Conservation (phyloP, 208 protist species). For the Leishmania major region DNA sequence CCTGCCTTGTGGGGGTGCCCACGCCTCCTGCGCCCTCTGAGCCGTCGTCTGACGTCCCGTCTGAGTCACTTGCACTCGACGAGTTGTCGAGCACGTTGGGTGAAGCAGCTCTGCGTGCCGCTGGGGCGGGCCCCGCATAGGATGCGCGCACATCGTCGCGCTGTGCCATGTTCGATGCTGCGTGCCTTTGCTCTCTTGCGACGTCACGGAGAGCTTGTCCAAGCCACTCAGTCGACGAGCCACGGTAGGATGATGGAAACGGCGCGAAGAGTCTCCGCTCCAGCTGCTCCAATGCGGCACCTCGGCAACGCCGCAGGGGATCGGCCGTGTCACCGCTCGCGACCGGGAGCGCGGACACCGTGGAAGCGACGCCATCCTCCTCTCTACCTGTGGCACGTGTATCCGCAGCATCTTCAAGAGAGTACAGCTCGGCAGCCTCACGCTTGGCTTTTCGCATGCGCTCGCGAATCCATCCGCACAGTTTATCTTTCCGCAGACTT, state of each 20-base stretch:
- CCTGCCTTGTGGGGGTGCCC: not conserved
- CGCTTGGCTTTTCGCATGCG: conserved; percentile 1
- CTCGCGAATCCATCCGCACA: not conserved
- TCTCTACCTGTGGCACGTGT: not conserved
- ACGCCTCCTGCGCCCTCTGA: not conserved
- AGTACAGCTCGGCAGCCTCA: not conserved
- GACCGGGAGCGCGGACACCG: not conserved
- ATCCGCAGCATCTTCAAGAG: not conserved
- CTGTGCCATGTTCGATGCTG: conserved; percentile 4
- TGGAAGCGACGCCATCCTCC: not conserved
- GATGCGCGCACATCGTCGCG: not conserved
- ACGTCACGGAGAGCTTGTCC: conserved; percentile 37
- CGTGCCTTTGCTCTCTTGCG: conserved; percentile 3
- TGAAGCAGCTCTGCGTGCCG: not conserved
- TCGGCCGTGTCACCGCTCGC: not conserved
- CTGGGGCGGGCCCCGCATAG: not conserved
- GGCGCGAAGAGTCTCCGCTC: conserved; percentile 31
- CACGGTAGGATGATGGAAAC: conserved; percentile 20
- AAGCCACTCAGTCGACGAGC: conserved; percentile 46
- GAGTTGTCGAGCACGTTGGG: not conserved
- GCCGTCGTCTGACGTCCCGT: not conserved
- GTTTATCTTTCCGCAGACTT: not conserved
- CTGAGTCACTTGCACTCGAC: not conserved
- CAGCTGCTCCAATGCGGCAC: conserved; percentile 1
- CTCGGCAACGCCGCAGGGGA: not conserved